phyloP scores from a whole-genome alignment of 2,329 filamentous ascomycete genomes.

The Clonostachys sp. region DNA sequence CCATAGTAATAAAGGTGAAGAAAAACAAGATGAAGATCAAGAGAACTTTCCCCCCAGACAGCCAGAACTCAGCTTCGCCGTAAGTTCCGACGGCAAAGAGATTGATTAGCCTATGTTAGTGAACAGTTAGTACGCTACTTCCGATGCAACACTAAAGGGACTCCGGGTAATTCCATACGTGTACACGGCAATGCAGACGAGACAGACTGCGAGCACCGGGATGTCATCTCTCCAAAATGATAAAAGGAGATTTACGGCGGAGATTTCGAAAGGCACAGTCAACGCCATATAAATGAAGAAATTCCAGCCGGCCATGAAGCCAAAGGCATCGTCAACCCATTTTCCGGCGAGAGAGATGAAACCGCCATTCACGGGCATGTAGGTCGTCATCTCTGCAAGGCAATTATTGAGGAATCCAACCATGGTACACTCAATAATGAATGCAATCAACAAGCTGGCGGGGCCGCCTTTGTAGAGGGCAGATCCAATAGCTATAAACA shows the following conservation, averaged over 20 bases:
- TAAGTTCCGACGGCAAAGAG: neutral
- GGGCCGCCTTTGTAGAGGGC: conserved; percentile 24
- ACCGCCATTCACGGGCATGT: conserved; percentile 37
- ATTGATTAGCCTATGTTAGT: too few relatives aligned
- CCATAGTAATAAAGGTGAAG: conserved; percentile 52
- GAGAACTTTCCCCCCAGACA: conserved; percentile 39
- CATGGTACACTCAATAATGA: conserved; percentile 12
- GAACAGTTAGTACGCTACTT: too few relatives aligned
- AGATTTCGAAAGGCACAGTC: conserved; percentile 43
- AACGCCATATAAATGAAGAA: conserved; percentile 42
- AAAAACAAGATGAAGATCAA: conserved; percentile 54
- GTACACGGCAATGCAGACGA: conserved; percentile 35
- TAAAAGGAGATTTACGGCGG: conserved; percentile 40
- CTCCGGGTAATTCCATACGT: neutral
- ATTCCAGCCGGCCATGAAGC: conserved; percentile 40
- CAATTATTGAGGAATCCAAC: conserved; percentile 20
- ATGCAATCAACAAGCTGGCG: conserved; percentile 23
- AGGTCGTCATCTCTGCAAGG: conserved; percentile 42
- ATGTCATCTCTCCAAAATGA: conserved; percentile 30
- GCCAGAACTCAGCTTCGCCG: neutral
- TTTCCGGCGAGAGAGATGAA: conserved; percentile 40
- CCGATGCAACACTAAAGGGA: too few relatives aligned
- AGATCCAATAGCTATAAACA: conserved; percentile 15
- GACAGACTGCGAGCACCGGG: conserved; percentile 35
- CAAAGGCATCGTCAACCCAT: conserved; percentile 41